Conservation (phyloP, 148 eudicot genomes). For the Camellia granthamiana region DNA sequence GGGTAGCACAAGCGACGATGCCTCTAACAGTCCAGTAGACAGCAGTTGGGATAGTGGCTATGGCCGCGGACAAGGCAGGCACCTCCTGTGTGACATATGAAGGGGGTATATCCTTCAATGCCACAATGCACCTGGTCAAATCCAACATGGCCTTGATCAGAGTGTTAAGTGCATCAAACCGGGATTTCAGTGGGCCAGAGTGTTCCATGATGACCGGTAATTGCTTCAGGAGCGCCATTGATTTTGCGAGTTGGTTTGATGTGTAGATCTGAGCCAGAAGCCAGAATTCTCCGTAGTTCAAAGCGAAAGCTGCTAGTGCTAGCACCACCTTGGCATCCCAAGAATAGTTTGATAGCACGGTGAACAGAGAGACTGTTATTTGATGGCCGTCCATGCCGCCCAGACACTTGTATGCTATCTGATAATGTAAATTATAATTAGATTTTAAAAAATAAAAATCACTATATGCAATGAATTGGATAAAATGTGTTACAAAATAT, state of each 20-base stretch:
- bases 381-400: constrained; percentile 37
- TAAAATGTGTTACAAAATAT: too few species aligned
- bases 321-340: constrained; percentile 59
- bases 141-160: constrained; percentile 41
- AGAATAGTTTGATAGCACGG: constrained; percentile 25
- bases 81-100: constrained; percentile 25
- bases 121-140: constrained; percentile 29
- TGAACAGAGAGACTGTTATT: constrained; percentile 34
- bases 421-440: background rate
- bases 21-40: constrained; percentile 48
- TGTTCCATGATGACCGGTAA: constrained; percentile 31
- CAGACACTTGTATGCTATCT: constrained; percentile 40
- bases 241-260: constrained; percentile 38
- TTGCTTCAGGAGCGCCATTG: constrained; percentile 48
- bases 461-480: too few species aligned
- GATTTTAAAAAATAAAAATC: too few species aligned
- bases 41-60: constrained; percentile 38
- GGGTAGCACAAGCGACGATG: constrained; percentile 32
- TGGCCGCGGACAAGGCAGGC: constrained; percentile 27
- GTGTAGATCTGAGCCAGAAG: constrained; percentile 43
- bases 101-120: constrained; percentile 32
- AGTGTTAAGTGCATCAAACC: constrained; percentile 37
- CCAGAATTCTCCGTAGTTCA: constrained; percentile 51
- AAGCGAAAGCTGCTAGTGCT: constrained; percentile 44
- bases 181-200: constrained; percentile 21